A percentile compares a stretch with the other conserved stretches of the same genome.
These are phyloP conservation scores for Lichina pygmaea DNA, from an alignment of 495 filamentous ascomycete species.

Conservation along the genomic window DNA sequence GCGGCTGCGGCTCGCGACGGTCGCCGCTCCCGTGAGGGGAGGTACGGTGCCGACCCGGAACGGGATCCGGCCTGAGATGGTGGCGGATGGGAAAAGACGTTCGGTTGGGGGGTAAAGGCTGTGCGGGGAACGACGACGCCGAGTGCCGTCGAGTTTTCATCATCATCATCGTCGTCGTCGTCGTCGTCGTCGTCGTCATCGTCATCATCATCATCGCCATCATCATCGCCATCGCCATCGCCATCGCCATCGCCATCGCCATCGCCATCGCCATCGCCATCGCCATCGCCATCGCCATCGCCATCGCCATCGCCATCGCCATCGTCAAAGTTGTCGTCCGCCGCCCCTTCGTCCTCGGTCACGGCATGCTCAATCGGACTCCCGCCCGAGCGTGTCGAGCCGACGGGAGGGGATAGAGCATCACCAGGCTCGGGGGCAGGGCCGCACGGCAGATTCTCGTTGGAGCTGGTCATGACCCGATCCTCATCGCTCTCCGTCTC, in stretches of 20 bases:
- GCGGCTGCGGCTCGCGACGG: conserved; percentile 14
- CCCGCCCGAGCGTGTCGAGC: not conserved
- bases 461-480: conserved; percentile 58
- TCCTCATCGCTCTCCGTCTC: conserved; percentile 73
- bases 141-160: conserved; percentile 60
- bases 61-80: conserved; percentile 22
- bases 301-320: not conserved
- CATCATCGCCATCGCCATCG: not conserved
- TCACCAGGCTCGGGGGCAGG: not conserved
- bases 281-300: conserved; percentile 25
- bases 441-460: conserved; percentile 22
- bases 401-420: conserved; percentile 1
- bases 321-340: conserved; percentile 4
- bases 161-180: conserved; percentile 33
- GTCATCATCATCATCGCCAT: too few relatives aligned
- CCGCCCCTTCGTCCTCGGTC: not conserved
- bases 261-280: conserved; percentile 40
- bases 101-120: conserved; percentile 62
- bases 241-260: conserved; percentile 17
- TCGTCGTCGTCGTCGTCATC: conserved; percentile 14
- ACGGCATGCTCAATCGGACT: too few relatives aligned
- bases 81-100: conserved; percentile 71
- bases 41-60: conserved; percentile 10
- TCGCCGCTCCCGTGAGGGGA: conserved; percentile 7
- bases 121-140: conserved; percentile 30